Conservation (phyloP, 495 filamentous ascomycete genomes). For the Hypomontagnella monticulosa region DNA sequence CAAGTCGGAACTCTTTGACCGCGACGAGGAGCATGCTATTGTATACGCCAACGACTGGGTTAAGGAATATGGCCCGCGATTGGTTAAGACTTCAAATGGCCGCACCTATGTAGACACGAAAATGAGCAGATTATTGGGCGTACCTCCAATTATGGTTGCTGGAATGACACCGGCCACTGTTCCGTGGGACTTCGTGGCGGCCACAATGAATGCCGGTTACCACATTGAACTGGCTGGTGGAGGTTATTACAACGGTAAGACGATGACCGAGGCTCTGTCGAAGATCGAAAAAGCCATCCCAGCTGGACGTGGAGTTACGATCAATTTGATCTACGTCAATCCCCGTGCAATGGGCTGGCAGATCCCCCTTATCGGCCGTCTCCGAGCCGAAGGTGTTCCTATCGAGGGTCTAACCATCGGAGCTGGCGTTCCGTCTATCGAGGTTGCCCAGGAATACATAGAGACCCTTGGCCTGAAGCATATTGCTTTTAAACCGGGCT, state of each 20-base stretch:
- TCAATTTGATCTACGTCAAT: constrained; percentile 97
- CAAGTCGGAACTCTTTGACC: constrained; percentile 96
- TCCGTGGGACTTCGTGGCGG: constrained; percentile 90
- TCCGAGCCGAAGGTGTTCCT: constrained; percentile 87
- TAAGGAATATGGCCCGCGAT: constrained; percentile 87
- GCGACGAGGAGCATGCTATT: constrained; percentile 90
- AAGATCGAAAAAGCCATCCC: constrained; percentile 92
- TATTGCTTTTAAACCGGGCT: constrained; percentile 94
- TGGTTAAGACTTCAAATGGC: constrained; percentile 86
- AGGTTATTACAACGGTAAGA: constrained; percentile 92
- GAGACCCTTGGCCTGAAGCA: constrained; percentile 93
- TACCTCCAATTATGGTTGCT: constrained; percentile 90
- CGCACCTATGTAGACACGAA: constrained; percentile 95
- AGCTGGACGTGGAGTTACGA: constrained; percentile 88
- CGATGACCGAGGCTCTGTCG: constrained; percentile 84
- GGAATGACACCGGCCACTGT: constrained; percentile 94
- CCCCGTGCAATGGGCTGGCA: constrained; percentile 98
- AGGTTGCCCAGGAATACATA: constrained; percentile 94
- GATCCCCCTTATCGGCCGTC: constrained; percentile 85
- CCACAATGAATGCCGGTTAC: constrained; percentile 92
- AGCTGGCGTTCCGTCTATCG: constrained; percentile 91
- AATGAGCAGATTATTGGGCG: constrained; percentile 91
- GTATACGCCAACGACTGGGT: constrained; percentile 99
- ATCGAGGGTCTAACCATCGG: constrained; percentile 96
- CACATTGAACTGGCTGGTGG: constrained; percentile 88